These are phyloP conservation scores for Cryphonectria japonica DNA, from an alignment of 2,329 filamentous ascomycete genomes.

Conservation along the genomic window DNA sequence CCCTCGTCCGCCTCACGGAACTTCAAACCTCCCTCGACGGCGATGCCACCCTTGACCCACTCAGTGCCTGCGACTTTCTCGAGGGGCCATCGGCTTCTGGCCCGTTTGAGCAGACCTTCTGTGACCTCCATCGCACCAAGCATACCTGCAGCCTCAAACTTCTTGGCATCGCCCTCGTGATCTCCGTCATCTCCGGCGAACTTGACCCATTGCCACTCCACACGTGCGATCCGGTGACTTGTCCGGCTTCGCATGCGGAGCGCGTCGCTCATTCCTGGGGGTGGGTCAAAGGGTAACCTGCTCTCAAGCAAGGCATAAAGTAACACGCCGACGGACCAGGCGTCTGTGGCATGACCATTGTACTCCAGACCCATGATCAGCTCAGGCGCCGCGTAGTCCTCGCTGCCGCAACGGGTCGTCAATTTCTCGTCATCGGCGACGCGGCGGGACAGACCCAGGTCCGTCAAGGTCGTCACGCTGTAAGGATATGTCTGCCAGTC, in stretches of 20 bases:
- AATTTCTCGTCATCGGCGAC: constrained; percentile 86
- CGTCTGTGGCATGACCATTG: constrained; percentile 88
- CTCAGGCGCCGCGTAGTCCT: constrained; percentile 96
- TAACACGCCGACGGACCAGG: constrained; percentile 92
- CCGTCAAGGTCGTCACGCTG: constrained; percentile 85
- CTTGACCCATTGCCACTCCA: constrained; percentile 93
- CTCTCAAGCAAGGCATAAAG: constrained; percentile 93
- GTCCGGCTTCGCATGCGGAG: constrained; percentile 78
- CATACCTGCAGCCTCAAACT: constrained; percentile 66
- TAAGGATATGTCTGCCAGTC: constrained; percentile 79
- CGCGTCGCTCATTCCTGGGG: constrained; percentile 77
- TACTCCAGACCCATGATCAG: constrained; percentile 95
- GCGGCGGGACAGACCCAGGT: constrained; percentile 85
- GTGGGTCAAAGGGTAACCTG: constrained; percentile 89
- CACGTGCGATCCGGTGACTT: constrained; percentile 90
- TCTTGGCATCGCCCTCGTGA: constrained; percentile 70
- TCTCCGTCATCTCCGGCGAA: constrained; percentile 85
- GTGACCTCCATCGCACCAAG: constrained; percentile 80
- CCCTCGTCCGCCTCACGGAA: constrained; percentile 64
- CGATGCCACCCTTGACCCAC: constrained; percentile 79
- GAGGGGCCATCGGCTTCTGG: constrained; percentile 75
- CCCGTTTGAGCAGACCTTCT: constrained; percentile 82
- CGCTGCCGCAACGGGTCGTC: constrained; percentile 91
- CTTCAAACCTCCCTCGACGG: constrained; percentile 64
- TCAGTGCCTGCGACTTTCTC: constrained; percentile 71